phyloP scores from a whole-genome alignment of 2,329 filamentous ascomycete species.

The Grosmannia clavigera region DNA sequence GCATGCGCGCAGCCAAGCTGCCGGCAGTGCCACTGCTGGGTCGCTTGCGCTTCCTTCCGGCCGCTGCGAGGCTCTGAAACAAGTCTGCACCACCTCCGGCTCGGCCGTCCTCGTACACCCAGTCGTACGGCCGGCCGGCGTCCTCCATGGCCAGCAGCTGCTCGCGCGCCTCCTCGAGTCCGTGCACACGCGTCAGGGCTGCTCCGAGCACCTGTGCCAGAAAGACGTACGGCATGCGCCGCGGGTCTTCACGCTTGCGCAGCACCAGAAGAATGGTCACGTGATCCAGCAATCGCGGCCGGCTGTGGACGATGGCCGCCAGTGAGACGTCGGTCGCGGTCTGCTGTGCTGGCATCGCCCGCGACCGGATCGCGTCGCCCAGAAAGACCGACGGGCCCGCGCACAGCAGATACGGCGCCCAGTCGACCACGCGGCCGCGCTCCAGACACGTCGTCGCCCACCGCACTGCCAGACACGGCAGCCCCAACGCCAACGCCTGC shows the following conservation, averaged over 20 bases:
- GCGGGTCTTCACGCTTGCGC: constrained; percentile 46
- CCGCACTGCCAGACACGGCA: constrained; percentile 72
- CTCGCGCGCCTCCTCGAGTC: constrained; percentile 50
- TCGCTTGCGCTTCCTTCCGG: constrained; percentile 28
- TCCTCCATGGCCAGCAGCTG: constrained; percentile 40
- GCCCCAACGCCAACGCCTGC: constrained; percentile 78
- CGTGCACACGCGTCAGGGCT: constrained; percentile 52
- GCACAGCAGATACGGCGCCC: constrained; percentile 72
- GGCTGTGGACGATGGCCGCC: constrained; percentile 38
- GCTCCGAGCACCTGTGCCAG: constrained; percentile 70
- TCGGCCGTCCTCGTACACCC: constrained; percentile 63
- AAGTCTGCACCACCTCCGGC: constrained; percentile 24
- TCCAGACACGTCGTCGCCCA: constrained; percentile 68
- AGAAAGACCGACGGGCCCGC: constrained; percentile 71
- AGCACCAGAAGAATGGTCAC: constrained; percentile 63
- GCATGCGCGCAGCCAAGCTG: constrained; percentile 19
- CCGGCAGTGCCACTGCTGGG: constrained; percentile 19
- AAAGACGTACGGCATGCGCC: constrained; percentile 64
- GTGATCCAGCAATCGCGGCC: constrained; percentile 51
- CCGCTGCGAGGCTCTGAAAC: not conserved
- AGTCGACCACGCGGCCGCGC: constrained; percentile 51
- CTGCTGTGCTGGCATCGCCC: constrained; percentile 46
- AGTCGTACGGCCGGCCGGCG: constrained; percentile 46
- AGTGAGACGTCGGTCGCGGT: constrained; percentile 34
- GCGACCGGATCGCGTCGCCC: constrained; percentile 63